A percentile compares a stretch with the other conserved stretches of the same genome.
phyloP scores from a whole-genome alignment of 805 yeast genomes.

The Debaryomyces tyrocola region DNA sequence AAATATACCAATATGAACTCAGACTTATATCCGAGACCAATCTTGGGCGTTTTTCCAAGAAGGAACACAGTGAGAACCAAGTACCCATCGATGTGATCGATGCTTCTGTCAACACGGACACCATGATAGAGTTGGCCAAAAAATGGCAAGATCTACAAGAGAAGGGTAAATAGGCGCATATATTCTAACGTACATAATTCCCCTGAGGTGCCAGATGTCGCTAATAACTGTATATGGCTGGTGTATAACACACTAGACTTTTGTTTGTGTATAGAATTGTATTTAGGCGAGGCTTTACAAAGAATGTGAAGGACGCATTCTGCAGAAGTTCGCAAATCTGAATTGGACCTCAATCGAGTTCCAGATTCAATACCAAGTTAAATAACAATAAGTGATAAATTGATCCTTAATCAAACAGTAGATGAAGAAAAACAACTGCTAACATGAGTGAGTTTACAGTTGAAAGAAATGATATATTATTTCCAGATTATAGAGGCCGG shows the following conservation, averaged over 20 bases:
- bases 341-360: no score
- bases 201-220: not conserved
- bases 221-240: not conserved
- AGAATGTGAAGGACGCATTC: not conserved
- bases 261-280: not conserved
- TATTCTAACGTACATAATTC: not conserved
- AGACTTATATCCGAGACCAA: constrained; percentile 70
- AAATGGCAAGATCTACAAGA: constrained; percentile 46
- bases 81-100: constrained; percentile 91
- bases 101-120: constrained; percentile 67
- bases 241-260: not conserved
- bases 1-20: constrained; percentile 45
- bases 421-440: no score
- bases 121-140: constrained; percentile 67
- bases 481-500: constrained; percentile 41
- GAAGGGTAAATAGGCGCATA: not conserved
- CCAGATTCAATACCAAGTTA: no score
- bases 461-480: constrained; percentile 12
- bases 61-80: constrained; percentile 85
- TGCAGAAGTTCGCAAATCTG: not conserved
- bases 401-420: no score
- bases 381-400: no score
- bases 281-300: not conserved
- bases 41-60: constrained; percentile 71
- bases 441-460: no score